phyloP scores from a whole-genome alignment of 192 early-diverging fungal species.

The Coemansia sp. region DNA sequence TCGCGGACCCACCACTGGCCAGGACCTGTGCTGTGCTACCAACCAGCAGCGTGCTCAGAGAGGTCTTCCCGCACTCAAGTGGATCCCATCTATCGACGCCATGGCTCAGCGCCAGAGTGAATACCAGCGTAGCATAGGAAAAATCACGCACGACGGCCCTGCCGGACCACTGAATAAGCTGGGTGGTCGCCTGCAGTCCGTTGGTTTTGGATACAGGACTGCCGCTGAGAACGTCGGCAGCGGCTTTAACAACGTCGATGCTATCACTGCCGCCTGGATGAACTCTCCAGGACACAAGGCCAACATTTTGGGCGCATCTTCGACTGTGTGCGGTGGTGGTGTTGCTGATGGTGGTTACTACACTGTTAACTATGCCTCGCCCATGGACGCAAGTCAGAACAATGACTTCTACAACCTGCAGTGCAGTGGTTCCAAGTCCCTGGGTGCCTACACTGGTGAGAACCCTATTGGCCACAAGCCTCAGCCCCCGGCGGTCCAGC shows the following conservation, averaged over 20 bases:
- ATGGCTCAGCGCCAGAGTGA: constrained; percentile 34
- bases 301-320: constrained; percentile 52
- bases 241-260: constrained; percentile 18
- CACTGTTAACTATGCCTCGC: constrained; percentile 48
- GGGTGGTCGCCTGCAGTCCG: constrained; percentile 20
- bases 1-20: constrained; percentile 23
- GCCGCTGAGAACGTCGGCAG: constrained; percentile 52
- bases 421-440: constrained; percentile 35
- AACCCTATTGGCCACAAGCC: constrained; percentile 21
- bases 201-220: constrained; percentile 25
- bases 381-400: constrained; percentile 22
- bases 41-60: constrained; percentile 30
- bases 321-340: constrained; percentile 58
- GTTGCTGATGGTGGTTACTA: constrained; percentile 28
- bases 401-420: constrained; percentile 31
- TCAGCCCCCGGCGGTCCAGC: background rate
- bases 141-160: constrained; percentile 27
- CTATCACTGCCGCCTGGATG: constrained; percentile 53
- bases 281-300: constrained; percentile 47
- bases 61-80: constrained; percentile 28
- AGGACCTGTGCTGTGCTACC: constrained; percentile 54
- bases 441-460: constrained; percentile 19
- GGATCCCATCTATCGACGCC: constrained; percentile 28
- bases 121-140: constrained; percentile 17
- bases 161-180: constrained; percentile 15